These are phyloP conservation scores for Canna indica DNA, from an alignment of 176 grass and related monocot species.

Conservation along the genomic window DNA sequence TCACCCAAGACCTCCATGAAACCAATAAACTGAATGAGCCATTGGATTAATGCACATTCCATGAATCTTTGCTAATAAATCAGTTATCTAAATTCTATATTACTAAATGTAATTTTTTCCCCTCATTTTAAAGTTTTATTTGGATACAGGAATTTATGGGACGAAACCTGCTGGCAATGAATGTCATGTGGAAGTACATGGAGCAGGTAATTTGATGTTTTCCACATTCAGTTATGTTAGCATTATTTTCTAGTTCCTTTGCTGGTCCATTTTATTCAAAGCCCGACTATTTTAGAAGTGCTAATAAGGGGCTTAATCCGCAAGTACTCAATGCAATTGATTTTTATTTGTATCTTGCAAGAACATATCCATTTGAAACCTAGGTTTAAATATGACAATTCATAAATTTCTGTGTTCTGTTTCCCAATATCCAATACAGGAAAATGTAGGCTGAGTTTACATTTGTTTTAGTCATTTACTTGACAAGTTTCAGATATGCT, in stretches of 20 bases:
- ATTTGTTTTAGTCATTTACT: too few species aligned
- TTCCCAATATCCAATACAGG: not conserved
- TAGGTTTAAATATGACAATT: not conserved
- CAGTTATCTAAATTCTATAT: not conserved
- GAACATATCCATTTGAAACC: not conserved
- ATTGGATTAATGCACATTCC: not conserved
- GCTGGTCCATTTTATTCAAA: not conserved
- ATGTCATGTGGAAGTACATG: constrained; percentile 99
- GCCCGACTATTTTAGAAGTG: not conserved
- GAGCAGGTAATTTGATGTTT: constrained; percentile 46
- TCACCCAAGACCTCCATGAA: too few species aligned
- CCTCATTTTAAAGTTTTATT: constrained; percentile 7
- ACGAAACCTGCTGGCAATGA: constrained; percentile 72
- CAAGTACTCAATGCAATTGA: not conserved
- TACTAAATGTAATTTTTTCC: not conserved
- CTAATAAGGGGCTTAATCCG: not conserved
- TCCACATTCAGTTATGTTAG: constrained; percentile 1
- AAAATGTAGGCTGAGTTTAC: too few species aligned
- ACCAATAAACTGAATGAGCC: too few species aligned
- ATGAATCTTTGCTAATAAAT: not conserved
- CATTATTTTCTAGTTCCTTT: not conserved
- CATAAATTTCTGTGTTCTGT: not conserved
- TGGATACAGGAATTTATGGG: constrained; percentile 83
- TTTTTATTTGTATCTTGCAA: not conserved
- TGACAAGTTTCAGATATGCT: too few species aligned